Conservation (phyloP, 202 grass and related monocot species). For the Hordeum pubiflorum region DNA sequence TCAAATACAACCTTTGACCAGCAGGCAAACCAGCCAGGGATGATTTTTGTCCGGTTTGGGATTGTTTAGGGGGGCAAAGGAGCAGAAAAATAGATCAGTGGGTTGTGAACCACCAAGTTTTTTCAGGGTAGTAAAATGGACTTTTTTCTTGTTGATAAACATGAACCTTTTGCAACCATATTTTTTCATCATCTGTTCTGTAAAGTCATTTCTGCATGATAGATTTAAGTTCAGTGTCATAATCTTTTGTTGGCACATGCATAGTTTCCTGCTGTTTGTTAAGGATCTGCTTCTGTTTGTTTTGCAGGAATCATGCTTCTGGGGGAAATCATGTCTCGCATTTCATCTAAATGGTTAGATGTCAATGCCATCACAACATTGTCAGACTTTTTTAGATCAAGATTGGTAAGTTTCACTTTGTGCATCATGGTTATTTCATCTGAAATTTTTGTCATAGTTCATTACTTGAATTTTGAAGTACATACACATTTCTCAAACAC, state of each 20-base stretch:
- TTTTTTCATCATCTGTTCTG: not conserved
- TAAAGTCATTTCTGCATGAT: constrained; percentile 2
- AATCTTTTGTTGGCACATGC: not conserved
- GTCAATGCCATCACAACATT: constrained; percentile 50
- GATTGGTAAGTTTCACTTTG: constrained; percentile 62
- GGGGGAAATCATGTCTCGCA: constrained; percentile 55
- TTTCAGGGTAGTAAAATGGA: too few relatives aligned
- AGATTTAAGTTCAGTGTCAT: not conserved
- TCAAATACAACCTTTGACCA: too few relatives aligned
- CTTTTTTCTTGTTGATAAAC: too few relatives aligned
- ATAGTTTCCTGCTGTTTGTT: not conserved
- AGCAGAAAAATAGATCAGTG: too few relatives aligned
- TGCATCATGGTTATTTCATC: constrained; percentile 16
- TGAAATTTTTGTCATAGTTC: not conserved
- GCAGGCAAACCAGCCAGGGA: too few relatives aligned
- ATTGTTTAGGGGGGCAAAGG: too few relatives aligned
- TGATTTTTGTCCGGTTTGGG: too few relatives aligned
- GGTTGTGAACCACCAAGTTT: too few relatives aligned
- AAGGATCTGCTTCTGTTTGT: constrained; percentile 12
- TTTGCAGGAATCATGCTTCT: constrained; percentile 71
- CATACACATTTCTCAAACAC: not conserved
- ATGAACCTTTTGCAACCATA: not conserved
- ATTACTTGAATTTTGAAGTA: not conserved
- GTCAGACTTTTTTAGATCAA: constrained; percentile 85
- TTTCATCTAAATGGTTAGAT: constrained; percentile 63